phyloP scores from a whole-genome alignment of 345 rosid species.

The Anastatica hierochuntica region DNA sequence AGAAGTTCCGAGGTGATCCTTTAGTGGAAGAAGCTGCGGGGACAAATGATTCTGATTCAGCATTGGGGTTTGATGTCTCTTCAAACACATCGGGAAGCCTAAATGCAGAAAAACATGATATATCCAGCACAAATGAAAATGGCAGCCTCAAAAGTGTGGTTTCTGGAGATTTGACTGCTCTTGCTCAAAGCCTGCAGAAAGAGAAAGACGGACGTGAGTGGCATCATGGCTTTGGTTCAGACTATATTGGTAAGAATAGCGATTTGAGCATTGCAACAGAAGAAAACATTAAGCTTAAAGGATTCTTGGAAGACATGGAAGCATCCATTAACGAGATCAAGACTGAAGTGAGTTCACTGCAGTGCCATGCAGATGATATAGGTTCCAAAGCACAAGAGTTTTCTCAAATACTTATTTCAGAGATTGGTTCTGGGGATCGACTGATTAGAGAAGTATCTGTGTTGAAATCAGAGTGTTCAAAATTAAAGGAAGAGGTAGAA shows the following conservation, averaged over 20 bases:
- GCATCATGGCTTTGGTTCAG: conserved; percentile 64
- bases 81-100: conserved; percentile 80
- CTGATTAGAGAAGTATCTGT: conserved; percentile 63
- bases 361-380: conserved; percentile 61
- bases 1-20: conserved; percentile 40
- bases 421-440: conserved; percentile 75
- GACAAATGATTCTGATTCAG: conserved; percentile 43
- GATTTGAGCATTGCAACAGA: conserved; percentile 54
- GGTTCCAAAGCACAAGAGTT: conserved; percentile 57
- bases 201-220: conserved; percentile 49
- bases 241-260: conserved; percentile 48
- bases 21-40: conserved; percentile 40
- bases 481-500: conserved; percentile 64
- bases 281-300: conserved; percentile 71
- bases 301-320: conserved; percentile 70
- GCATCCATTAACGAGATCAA: conserved; percentile 68
- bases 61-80: conserved; percentile 75
- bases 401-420: conserved; percentile 59
- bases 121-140: conserved; percentile 60
- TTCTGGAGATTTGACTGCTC: conserved; percentile 69
- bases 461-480: conserved; percentile 71
- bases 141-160: conserved; percentile 62
- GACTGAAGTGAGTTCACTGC: conserved; percentile 58
- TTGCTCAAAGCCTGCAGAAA: conserved; percentile 44
- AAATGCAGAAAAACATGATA: conserved; percentile 76